phyloP scores from a whole-genome alignment of 1,284 basidiomycete genomes.

The Ceratorhiza oryzae-sativae region DNA sequence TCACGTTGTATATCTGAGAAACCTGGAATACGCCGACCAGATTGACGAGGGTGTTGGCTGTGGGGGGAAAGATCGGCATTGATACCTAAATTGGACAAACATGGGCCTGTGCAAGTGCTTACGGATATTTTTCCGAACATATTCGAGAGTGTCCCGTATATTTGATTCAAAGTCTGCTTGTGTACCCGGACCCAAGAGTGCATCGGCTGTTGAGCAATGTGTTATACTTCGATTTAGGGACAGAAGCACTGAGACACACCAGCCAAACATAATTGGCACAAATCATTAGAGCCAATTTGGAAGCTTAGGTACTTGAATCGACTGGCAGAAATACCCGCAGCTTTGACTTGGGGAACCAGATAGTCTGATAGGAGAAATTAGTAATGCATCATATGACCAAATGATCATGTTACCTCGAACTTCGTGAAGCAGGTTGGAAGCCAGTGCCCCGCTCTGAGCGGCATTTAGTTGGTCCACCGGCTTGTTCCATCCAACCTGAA shows the following conservation, averaged over 20 bases:
- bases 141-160: constrained; percentile 49
- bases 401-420: constrained; percentile 37
- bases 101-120: constrained; percentile 43
- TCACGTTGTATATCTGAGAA: constrained; percentile 51
- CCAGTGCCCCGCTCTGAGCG: constrained; percentile 43
- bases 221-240: neutral
- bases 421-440: constrained; percentile 43
- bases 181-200: constrained; percentile 45
- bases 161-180: constrained; percentile 49
- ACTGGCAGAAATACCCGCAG: constrained; percentile 44
- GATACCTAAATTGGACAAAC: neutral
- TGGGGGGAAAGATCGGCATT: neutral
- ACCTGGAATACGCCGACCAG: constrained; percentile 51
- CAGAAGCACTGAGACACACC: constrained; percentile 40
- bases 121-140: constrained; percentile 50
- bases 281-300: constrained; percentile 53
- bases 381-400: neutral
- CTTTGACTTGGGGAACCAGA: constrained; percentile 48
- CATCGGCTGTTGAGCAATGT: constrained; percentile 42
- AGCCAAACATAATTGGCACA: constrained; percentile 52
- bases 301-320: constrained; percentile 53
- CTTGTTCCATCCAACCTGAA: constrained; percentile 42
- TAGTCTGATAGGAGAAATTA: constrained; percentile 45
- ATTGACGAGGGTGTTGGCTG: constrained; percentile 40
- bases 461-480: constrained; percentile 43